Conservation (phyloP, 352 stramenopile species). For the Phytophthora foliorum region DNA sequence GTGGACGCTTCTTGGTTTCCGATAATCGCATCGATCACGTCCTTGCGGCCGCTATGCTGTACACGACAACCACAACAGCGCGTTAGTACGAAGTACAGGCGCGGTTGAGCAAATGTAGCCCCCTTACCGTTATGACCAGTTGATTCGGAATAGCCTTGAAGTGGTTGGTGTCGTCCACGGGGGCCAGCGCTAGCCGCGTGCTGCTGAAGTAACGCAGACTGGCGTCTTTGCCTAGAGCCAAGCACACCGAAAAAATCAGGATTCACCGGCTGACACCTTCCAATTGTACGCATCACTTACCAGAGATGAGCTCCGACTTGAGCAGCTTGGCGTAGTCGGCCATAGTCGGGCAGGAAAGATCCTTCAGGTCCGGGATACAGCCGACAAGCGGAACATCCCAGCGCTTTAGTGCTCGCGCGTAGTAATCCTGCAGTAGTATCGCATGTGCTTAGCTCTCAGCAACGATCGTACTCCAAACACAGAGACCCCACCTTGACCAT, state of each 20-base stretch:
- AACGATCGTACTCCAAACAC: background rate
- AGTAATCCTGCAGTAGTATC: constrained; percentile 76
- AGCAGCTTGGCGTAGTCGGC: constrained; percentile 90
- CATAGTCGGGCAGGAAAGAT: constrained; percentile 87
- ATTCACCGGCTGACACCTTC: background rate
- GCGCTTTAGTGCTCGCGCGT: constrained; percentile 88
- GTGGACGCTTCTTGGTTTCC: constrained; percentile 83
- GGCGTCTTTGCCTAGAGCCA: constrained; percentile 57
- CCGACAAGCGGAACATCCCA: constrained; percentile 92
- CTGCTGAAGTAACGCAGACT: constrained; percentile 88
- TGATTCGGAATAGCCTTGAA: constrained; percentile 91
- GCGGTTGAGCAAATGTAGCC: background rate
- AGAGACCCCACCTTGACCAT: constrained; percentile 82
- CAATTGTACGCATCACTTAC: too few relatives aligned
- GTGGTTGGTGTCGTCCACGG: constrained; percentile 77
- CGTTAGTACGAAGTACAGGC: constrained; percentile 2
- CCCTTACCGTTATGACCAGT: constrained; percentile 83
- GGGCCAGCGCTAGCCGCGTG: constrained; percentile 82
- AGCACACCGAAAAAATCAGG: constrained; percentile 4
- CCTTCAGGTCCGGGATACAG: constrained; percentile 88
- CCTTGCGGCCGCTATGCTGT: constrained; percentile 82
- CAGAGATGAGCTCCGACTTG: constrained; percentile 83
- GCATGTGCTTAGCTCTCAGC: background rate
- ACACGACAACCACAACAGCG: constrained; percentile 21
- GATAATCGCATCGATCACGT: constrained; percentile 90